A percentile compares a stretch with the other conserved stretches of the same genome.
phyloP scores from a whole-genome alignment of 1,284 basidiomycete species.

The Vanrija humicola region DNA sequence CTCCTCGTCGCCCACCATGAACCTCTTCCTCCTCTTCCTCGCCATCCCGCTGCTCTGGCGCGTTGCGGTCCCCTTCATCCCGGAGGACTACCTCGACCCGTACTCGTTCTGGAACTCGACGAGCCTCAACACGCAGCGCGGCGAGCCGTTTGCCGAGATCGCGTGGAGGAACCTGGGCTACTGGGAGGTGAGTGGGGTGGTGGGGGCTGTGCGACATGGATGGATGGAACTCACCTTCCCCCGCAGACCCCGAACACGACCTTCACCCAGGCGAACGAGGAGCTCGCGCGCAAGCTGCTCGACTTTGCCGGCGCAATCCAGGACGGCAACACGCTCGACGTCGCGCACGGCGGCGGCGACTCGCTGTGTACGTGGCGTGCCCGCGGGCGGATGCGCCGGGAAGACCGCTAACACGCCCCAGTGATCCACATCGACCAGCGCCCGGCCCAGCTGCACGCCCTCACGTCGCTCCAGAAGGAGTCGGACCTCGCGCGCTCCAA shows the following conservation, averaged over 20 bases:
- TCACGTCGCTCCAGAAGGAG: slow-evolving; percentile 60
- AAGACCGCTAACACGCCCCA: slow-evolving; percentile 38
- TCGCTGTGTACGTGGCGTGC: slow-evolving; percentile 54
- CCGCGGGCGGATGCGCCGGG: neutral
- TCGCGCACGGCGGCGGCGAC: slow-evolving; percentile 68
- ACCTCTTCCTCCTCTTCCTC: slow-evolving; percentile 19
- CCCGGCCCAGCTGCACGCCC: slow-evolving; percentile 56
- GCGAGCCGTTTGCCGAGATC: slow-evolving; percentile 10
- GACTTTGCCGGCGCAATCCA: slow-evolving; percentile 51
- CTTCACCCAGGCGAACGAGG: slow-evolving; percentile 62
- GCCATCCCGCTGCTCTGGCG: slow-evolving; percentile 30
- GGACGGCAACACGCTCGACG: slow-evolving; percentile 57
- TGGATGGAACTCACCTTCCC: too few species aligned
- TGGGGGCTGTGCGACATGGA: too few species aligned
- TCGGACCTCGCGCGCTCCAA: slow-evolving; percentile 49
- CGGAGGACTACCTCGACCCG: slow-evolving; percentile 28
- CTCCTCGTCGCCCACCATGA: slow-evolving; percentile 5
- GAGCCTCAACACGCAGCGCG: slow-evolving; percentile 22
- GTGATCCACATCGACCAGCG: slow-evolving; percentile 41
- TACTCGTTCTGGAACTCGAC: slow-evolving; percentile 34
- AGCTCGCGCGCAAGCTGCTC: slow-evolving; percentile 58
- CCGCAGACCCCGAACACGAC: slow-evolving; percentile 13
- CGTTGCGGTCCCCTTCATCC: slow-evolving; percentile 21
- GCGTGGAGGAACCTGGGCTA: slow-evolving; percentile 45
- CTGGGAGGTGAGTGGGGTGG: slow-evolving; percentile 31